Evolutionary conservation across 345 rosid species (phyloP).

Genomic region (Boechera divaricarpa): DNA sequence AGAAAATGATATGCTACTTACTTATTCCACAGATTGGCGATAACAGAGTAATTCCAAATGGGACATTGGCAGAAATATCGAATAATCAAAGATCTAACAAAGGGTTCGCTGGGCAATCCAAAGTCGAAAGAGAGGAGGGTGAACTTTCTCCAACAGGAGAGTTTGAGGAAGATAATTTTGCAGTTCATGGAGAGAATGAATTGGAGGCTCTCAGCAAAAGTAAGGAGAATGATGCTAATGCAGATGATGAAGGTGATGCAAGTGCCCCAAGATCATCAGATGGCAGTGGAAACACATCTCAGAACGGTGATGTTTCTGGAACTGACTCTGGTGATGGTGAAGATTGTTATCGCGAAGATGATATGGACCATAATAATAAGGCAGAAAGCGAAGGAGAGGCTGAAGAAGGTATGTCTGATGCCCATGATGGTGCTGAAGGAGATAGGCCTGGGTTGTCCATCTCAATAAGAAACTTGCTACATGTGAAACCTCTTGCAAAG

Average conservation of each 20-base stretch:
- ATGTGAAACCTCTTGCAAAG: constrained; percentile 88
- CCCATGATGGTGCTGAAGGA: constrained; percentile 84
- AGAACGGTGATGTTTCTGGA: constrained; percentile 89
- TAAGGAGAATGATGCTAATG: constrained; percentile 78
- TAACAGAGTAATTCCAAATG: constrained; percentile 55
- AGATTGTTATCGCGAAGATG: constrained; percentile 80
- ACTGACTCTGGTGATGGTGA: constrained; percentile 88
- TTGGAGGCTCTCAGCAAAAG: constrained; percentile 58
- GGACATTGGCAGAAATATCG: constrained; percentile 52
- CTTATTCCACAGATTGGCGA: constrained; percentile 56
- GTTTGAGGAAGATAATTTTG: constrained; percentile 89
- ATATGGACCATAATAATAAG: constrained; percentile 68
- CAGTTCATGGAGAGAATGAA: constrained; percentile 67
- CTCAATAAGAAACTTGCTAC: constrained; percentile 70
- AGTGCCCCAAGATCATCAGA: constrained; percentile 88
- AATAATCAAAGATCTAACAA: constrained; percentile 61
- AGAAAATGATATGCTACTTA: constrained; percentile 21
- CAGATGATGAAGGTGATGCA: constrained; percentile 86
- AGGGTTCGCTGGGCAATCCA: constrained; percentile 56
- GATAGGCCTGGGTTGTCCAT: constrained; percentile 64
- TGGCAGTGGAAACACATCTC: constrained; percentile 86
- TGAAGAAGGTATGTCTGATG: constrained; percentile 59
- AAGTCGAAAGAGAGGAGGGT: constrained; percentile 97
- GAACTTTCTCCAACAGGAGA: constrained; percentile 96
- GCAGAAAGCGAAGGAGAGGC: constrained; percentile 98